These are phyloP conservation scores for Toxoplasma gondii DNA, from an alignment of 169 alveolate species.

Conservation along the genomic window DNA sequence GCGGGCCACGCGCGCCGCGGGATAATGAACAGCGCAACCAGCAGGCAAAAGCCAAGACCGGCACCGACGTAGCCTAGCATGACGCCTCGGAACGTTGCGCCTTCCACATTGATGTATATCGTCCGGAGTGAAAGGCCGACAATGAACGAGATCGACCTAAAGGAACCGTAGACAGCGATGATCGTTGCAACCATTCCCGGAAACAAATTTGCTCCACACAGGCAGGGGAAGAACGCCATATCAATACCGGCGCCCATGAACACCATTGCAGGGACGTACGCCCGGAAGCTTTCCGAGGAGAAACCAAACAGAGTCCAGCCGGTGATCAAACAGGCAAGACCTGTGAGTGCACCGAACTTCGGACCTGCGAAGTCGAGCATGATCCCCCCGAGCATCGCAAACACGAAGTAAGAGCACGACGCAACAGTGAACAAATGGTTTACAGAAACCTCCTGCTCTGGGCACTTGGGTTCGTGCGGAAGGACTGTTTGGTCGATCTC, in stretches of 20 bases:
- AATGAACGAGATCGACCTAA: constrained; percentile 30
- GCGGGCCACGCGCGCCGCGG: constrained; percentile 2
- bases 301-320: constrained; percentile 46
- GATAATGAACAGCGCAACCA: constrained; percentile 6
- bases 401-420: constrained; percentile 25
- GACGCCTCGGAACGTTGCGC: constrained; percentile 10
- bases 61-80: constrained; percentile 31
- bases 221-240: constrained; percentile 54
- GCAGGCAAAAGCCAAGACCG: constrained; percentile 7
- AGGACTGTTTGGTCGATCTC: too few relatives aligned
- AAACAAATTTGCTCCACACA: constrained; percentile 46
- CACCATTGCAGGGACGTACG: constrained; percentile 17
- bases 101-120: background rate
- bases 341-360: background rate
- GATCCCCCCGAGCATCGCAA: constrained; percentile 35
- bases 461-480: constrained; percentile 33
- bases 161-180: constrained; percentile 34
- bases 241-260: constrained; percentile 45
- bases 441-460: constrained; percentile 41
- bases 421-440: background rate
- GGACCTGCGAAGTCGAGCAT: constrained; percentile 51
- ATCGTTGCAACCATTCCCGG: constrained; percentile 22
- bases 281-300: background rate
- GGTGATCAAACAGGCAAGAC: background rate
- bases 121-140: constrained; percentile 33